Conservation (phyloP, 306 rosid genomes). For the Trifolium dubium region DNA sequence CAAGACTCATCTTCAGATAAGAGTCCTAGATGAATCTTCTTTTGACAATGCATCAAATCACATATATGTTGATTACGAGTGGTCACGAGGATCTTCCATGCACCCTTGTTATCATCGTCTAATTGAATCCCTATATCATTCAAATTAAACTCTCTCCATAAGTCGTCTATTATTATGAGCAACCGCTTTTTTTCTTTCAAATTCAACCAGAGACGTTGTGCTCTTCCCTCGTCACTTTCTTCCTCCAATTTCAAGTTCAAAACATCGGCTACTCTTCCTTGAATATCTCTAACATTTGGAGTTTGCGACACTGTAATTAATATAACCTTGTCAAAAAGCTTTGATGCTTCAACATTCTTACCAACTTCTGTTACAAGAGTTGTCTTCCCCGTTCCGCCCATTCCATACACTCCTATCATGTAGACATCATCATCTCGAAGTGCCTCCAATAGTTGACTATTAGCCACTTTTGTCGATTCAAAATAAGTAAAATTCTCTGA, state of each 20-base stretch:
- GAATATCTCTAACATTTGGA: slow-evolving; percentile 2
- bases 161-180: slow-evolving; percentile 5
- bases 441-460: slow-evolving; percentile 27
- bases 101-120: background rate
- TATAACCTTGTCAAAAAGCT: slow-evolving; percentile 11
- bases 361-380: slow-evolving; percentile 32
- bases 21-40: slow-evolving; percentile 5
- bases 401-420: slow-evolving; percentile 38
- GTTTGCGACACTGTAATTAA: slow-evolving; percentile 27
- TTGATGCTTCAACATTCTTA: background rate
- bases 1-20: slow-evolving; percentile 10
- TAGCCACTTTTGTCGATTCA: slow-evolving; percentile 30
- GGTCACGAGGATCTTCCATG: slow-evolving; percentile 3
- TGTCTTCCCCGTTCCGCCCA: slow-evolving; percentile 40
- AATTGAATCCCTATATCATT: background rate
- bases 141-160: slow-evolving; percentile 17
- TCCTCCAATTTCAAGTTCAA: slow-evolving; percentile 14
- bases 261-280: slow-evolving; percentile 4
- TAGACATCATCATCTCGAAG: slow-evolving; percentile 7
- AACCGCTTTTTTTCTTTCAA: slow-evolving; percentile 5
- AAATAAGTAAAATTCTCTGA: slow-evolving; percentile 17
- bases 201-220: slow-evolving; percentile 5
- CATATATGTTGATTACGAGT: slow-evolving; percentile 15
- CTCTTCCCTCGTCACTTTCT: background rate
- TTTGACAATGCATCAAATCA: slow-evolving; percentile 10